phyloP scores from a whole-genome alignment of 78 protist genomes.

The Guillardia theta region DNA sequence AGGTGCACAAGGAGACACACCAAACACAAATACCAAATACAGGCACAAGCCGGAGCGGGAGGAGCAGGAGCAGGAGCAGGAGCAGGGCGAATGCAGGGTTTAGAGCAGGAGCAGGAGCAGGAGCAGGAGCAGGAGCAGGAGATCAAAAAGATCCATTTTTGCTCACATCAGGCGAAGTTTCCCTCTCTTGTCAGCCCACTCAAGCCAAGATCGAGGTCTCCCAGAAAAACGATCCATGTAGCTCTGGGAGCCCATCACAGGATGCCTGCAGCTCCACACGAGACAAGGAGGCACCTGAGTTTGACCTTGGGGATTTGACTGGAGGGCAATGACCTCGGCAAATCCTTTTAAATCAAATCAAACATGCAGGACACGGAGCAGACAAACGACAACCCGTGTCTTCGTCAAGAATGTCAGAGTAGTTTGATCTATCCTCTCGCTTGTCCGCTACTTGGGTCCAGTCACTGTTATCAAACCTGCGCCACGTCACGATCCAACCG shows the following conservation, averaged over 20 bases:
- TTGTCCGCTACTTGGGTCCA: not conserved
- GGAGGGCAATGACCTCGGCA: not conserved
- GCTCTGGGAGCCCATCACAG: not conserved
- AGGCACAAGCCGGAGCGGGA: no score
- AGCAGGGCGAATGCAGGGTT: no score
- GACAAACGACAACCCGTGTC: no score
- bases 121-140: no score
- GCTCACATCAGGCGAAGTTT: not conserved
- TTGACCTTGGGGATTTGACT: not conserved
- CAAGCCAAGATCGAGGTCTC: not conserved
- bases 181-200: not conserved
- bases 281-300: not conserved
- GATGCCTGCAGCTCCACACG: not conserved
- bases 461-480: not conserved
- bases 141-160: no score
- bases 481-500: not conserved
- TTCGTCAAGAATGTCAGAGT: not conserved
- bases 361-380: no score
- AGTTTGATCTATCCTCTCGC: not conserved
- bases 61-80: no score
- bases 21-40: no score
- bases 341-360: no score
- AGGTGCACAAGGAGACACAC: no score
- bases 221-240: not conserved
- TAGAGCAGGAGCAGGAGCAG: no score